Evolutionary conservation across 148 eudicot species (phyloP).

Genomic region (Dianthus caryophyllus): DNA sequence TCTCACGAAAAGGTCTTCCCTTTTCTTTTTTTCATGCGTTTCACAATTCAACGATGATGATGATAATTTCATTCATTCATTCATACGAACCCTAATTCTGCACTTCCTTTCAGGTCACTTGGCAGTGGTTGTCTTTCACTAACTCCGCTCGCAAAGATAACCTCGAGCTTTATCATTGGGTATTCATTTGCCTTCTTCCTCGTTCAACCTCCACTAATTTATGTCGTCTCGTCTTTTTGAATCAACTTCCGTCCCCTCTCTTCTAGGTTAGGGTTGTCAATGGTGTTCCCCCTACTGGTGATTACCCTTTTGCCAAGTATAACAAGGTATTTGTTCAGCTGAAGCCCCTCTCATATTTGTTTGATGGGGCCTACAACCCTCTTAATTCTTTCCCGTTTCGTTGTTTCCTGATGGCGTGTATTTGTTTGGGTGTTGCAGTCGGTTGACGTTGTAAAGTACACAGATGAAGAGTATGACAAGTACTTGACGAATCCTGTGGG

Average conservation of each 20-base stretch:
- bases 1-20: conserved; percentile 60
- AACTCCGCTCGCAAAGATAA: conserved; percentile 82
- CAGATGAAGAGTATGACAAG: conserved; percentile 92
- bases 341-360: background rate
- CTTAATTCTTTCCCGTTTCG: too few relatives aligned
- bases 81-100: too few relatives aligned
- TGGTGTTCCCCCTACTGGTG: conserved; percentile 88
- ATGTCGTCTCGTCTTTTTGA: too few relatives aligned
- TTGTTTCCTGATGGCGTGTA: background rate
- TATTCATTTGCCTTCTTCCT: conserved; percentile 21
- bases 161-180: conserved; percentile 78
- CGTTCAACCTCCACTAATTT: too few relatives aligned
- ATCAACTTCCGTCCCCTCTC: background rate
- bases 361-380: too few relatives aligned
- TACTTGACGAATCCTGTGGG: conserved; percentile 78
- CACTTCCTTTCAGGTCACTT: conserved; percentile 84
- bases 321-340: conserved; percentile 52
- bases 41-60: too few relatives aligned
- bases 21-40: too few relatives aligned
- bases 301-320: conserved; percentile 90
- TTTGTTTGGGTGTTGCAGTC: conserved; percentile 43
- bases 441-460: conserved; percentile 71
- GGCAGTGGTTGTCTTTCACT: conserved; percentile 94
- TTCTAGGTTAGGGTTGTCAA: conserved; percentile 88
- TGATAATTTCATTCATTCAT: too few relatives aligned